Conservation (phyloP, 805 yeast genomes). For the Ogataea corticis region DNA sequence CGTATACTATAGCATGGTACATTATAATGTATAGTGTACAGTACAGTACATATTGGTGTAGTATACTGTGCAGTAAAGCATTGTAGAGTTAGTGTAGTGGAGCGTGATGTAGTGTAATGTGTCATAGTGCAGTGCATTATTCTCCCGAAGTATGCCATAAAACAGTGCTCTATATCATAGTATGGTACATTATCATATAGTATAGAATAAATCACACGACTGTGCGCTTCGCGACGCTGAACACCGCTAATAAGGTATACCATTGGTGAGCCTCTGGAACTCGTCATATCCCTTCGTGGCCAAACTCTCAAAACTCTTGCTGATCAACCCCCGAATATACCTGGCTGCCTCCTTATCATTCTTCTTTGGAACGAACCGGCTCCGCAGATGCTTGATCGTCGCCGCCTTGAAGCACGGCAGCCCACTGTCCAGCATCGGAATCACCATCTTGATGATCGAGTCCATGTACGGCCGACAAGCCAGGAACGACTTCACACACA, state of each 20-base stretch:
- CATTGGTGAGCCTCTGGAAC: slow-evolving; percentile 94
- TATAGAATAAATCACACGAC: too few species aligned
- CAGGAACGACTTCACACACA: slow-evolving; percentile 89
- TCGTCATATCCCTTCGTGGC: slow-evolving; percentile 96
- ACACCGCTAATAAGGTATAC: slow-evolving; percentile 89
- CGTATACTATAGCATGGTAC: too few species aligned
- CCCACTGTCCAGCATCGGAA: slow-evolving; percentile 93
- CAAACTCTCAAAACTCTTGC: slow-evolving; percentile 79
- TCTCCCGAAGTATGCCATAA: too few species aligned
- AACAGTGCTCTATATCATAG: too few species aligned
- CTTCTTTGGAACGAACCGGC: slow-evolving; percentile 79
- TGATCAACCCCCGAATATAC: slow-evolving; percentile 72
- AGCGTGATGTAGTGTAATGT: too few species aligned
- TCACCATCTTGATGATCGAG: slow-evolving; percentile 77
- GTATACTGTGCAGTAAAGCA: too few species aligned
- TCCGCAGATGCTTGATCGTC: slow-evolving; percentile 75
- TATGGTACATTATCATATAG: too few species aligned
- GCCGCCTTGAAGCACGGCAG: slow-evolving; percentile 92
- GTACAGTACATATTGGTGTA: too few species aligned
- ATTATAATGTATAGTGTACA: too few species aligned
- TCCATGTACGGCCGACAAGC: slow-evolving; percentile 88
- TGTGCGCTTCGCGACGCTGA: too few species aligned
- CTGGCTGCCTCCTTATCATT: slow-evolving; percentile 83
- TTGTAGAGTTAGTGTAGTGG: too few species aligned
- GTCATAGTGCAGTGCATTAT: too few species aligned